These are phyloP conservation scores for Triticum dicoccoides DNA, from an alignment of 176 grass and related monocot species.

Conservation along the genomic window DNA sequence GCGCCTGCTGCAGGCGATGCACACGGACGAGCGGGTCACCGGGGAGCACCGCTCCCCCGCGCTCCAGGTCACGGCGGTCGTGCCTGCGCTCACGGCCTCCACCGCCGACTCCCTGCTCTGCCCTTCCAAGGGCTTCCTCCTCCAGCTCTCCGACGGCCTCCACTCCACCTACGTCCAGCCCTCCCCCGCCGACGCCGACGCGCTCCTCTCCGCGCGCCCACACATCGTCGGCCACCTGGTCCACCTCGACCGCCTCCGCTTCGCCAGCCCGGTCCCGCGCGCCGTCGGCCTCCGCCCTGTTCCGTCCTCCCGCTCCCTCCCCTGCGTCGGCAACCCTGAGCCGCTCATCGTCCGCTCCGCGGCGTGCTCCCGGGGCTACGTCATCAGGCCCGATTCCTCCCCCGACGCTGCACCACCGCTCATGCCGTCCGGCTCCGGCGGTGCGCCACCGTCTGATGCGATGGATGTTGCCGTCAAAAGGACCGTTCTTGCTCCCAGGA, in stretches of 20 bases:
- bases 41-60: conserved; percentile 77
- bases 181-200: conserved; percentile 60
- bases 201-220: conserved; percentile 52
- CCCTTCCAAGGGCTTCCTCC: conserved; percentile 76
- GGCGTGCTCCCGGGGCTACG: conserved; percentile 39
- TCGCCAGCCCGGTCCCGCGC: conserved; percentile 65
- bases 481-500: conserved; percentile 48
- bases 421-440: conserved; percentile 42
- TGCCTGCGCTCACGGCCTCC: conserved; percentile 76
- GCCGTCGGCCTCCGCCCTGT: conserved; percentile 72
- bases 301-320: conserved; percentile 43
- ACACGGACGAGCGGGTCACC: conserved; percentile 56
- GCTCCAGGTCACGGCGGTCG: conserved; percentile 78
- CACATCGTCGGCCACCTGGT: conserved; percentile 84
- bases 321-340: conserved; percentile 47
- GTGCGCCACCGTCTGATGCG: neutral
- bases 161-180: conserved; percentile 85
- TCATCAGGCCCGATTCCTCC: conserved; percentile 61
- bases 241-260: conserved; percentile 78
- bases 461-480: neutral
- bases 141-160: conserved; percentile 80
- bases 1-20: conserved; percentile 75
- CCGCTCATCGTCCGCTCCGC: conserved; percentile 60
- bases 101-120: conserved; percentile 77
- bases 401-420: conserved; percentile 62